phyloP scores from a whole-genome alignment of 2,329 filamentous ascomycete genomes.

The Talaromyces sp. region DNA sequence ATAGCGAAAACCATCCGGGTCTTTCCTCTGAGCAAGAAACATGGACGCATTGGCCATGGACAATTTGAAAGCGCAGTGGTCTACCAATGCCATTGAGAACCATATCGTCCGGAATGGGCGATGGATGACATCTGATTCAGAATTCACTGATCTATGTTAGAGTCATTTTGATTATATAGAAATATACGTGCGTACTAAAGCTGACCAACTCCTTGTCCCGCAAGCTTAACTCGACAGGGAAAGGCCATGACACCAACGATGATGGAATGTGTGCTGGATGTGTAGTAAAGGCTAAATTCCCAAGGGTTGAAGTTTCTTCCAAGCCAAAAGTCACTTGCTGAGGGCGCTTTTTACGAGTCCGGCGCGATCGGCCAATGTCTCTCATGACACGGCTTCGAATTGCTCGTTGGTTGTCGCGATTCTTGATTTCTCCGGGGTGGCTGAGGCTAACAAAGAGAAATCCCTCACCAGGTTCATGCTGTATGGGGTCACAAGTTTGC shows the following conservation, averaged over 20 bases:
- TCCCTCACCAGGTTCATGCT: not conserved
- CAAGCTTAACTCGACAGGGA: slow-evolving; percentile 8
- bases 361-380: slow-evolving; percentile 9
- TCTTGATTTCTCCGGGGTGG: slow-evolving; percentile 10
- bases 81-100: slow-evolving; percentile 20
- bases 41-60: slow-evolving; percentile 21
- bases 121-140: slow-evolving; percentile 16
- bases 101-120: slow-evolving; percentile 22
- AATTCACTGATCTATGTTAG: not conserved
- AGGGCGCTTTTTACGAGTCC: slow-evolving; percentile 1
- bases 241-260: slow-evolving; percentile 7
- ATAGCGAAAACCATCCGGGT: slow-evolving; percentile 14
- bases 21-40: slow-evolving; percentile 17
- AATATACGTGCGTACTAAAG: slow-evolving; percentile 9
- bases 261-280: not conserved
- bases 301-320: not conserved
- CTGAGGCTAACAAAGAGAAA: slow-evolving; percentile 9
- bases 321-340: slow-evolving; percentile 9
- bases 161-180: not conserved
- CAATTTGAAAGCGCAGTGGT: slow-evolving; percentile 18
- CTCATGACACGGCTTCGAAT: slow-evolving; percentile 13
- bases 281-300: not conserved
- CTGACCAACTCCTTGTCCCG: slow-evolving; percentile 12
- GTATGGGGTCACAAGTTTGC: not conserved
- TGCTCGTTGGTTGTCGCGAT: slow-evolving; percentile 8